These are phyloP conservation scores for Butyriboletus pseudospeciosus DNA, from an alignment of 1,284 basidiomycete species.

Conservation along the genomic window DNA sequence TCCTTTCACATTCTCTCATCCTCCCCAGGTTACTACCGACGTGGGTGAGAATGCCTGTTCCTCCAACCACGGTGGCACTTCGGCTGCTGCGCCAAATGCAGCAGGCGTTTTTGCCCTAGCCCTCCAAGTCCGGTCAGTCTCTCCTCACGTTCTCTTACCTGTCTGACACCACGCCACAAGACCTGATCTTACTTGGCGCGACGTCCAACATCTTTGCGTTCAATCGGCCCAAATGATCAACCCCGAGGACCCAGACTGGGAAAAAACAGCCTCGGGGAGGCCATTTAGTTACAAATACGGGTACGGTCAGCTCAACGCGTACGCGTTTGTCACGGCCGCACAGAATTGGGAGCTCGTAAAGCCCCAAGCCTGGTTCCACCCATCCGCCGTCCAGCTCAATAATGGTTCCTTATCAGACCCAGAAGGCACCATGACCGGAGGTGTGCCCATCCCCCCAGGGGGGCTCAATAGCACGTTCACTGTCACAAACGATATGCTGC, in stretches of 20 bases:
- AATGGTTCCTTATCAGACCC: slow-evolving; percentile 58
- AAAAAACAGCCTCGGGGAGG: slow-evolving; percentile 73
- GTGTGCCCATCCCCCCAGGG: slow-evolving; percentile 59
- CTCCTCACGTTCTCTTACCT: background rate
- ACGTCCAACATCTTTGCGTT: slow-evolving; percentile 90
- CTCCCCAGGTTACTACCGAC: slow-evolving; percentile 84
- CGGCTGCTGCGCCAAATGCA: slow-evolving; percentile 95
- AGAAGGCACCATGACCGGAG: slow-evolving; percentile 56
- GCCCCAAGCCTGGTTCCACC: slow-evolving; percentile 88
- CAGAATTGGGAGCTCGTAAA: slow-evolving; percentile 85
- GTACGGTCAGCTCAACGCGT: slow-evolving; percentile 87
- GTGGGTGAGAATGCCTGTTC: slow-evolving; percentile 84
- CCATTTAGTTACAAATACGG: slow-evolving; percentile 97
- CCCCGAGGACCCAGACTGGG: slow-evolving; percentile 92
- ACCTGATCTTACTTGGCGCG: slow-evolving; percentile 92
- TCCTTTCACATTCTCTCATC: slow-evolving; percentile 17
- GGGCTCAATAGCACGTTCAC: slow-evolving; percentile 68
- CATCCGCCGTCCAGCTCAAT: slow-evolving; percentile 65
- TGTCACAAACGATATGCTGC: slow-evolving; percentile 70
- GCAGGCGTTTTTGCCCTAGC: slow-evolving; percentile 89
- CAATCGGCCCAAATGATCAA: slow-evolving; percentile 79
- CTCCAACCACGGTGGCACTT: slow-evolving; percentile 88
- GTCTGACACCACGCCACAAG: slow-evolving; percentile 17
- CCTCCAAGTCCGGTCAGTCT: slow-evolving; percentile 69
- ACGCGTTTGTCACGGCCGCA: slow-evolving; percentile 77